Evolutionary conservation across 2,329 filamentous ascomycete species (phyloP).

Genomic region (Pseudogymnoascus sp.): DNA sequence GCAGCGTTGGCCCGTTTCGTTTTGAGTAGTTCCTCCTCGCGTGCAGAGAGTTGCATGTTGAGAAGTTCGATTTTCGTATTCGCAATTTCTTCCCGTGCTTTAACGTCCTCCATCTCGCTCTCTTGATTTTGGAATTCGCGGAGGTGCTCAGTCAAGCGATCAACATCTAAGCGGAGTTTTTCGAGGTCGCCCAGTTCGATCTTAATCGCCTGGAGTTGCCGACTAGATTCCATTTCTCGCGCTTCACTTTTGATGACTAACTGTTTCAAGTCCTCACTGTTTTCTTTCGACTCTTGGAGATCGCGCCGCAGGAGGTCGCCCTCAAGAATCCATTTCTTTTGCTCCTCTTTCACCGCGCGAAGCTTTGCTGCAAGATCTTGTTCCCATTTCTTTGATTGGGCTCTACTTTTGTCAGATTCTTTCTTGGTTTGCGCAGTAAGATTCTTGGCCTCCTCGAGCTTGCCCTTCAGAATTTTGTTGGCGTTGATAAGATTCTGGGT

Average conservation of each 20-base stretch:
- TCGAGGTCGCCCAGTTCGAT: slow-evolving; percentile 54
- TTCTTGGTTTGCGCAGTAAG: slow-evolving; percentile 62
- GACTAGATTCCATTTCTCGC: slow-evolving; percentile 55
- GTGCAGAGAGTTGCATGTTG: slow-evolving; percentile 47
- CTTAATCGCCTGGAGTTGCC: slow-evolving; percentile 57
- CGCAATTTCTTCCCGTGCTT: slow-evolving; percentile 50
- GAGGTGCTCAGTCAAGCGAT: slow-evolving; percentile 52
- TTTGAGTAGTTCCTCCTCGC: slow-evolving; percentile 41
- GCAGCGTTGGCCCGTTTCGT: slow-evolving; percentile 37
- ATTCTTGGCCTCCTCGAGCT: slow-evolving; percentile 65
- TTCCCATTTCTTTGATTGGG: slow-evolving; percentile 71
- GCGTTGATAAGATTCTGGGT: slow-evolving; percentile 73
- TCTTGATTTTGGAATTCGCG: slow-evolving; percentile 58
- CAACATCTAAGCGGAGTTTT: slow-evolving; percentile 50
- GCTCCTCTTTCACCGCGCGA: slow-evolving; percentile 58
- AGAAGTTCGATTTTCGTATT: slow-evolving; percentile 52
- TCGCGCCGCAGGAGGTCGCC: slow-evolving; percentile 50
- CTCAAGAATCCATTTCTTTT: slow-evolving; percentile 55
- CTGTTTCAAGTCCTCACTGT: slow-evolving; percentile 56
- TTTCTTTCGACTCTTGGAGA: slow-evolving; percentile 48
- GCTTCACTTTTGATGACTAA: slow-evolving; percentile 63
- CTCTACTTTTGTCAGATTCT: slow-evolving; percentile 64
- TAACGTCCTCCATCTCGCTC: slow-evolving; percentile 47
- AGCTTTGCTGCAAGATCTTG: slow-evolving; percentile 61
- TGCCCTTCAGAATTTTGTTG: slow-evolving; percentile 65